Base-by-base conservation (phyloP, 805 yeast species). In the Dipodascopsis uninucleata region DNA sequence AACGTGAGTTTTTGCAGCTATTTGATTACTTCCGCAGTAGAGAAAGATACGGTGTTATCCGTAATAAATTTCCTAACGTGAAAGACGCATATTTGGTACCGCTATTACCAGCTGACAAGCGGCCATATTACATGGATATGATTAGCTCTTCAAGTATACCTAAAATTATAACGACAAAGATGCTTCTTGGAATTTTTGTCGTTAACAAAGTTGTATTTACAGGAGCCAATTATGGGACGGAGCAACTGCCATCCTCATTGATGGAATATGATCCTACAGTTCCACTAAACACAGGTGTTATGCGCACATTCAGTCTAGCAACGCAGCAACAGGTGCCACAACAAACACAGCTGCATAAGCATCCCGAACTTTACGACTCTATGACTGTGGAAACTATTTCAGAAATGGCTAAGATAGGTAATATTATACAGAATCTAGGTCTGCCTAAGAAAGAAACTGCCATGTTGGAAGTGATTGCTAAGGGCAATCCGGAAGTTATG, bases 61-160 rank as follows among this genome's bases (percentile, higher is more conserved):
- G 76, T 9, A 69, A 67, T 16, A 68, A 68, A 41, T 75, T 77
- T 0, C 49, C 61, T 6, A 68, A 70, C 53, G 80, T 79, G 31
- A 81, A 80, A 56, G 89, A 82, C 61, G 73, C 82, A 6, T 82
- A 82, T 59, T 51, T 82, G 41, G 61, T 80, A 23, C 72, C 81
- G 1, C 43, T 74, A 6, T 50, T 36, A 3, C 41, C 56, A 1
- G 43, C 39, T 10, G 63, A 58, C 31, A 41, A 46, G 8, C 20
- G 49, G 4, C 65, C 63, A 3, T 55, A 45, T 6, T 59, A 48
- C 36, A 37, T 55, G 33, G 20, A 37, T 20, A 14, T 29, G 20
- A 41, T 50, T 12, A n/a, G 35, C 18, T 36, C 44, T 3, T 25
- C 43, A 17, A 25, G 26, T 12, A 25, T 50, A 21, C 42, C 53